phyloP scores from a whole-genome alignment of 768 basidiomycete species.

The Chalciporus sphaerocephalus region DNA sequence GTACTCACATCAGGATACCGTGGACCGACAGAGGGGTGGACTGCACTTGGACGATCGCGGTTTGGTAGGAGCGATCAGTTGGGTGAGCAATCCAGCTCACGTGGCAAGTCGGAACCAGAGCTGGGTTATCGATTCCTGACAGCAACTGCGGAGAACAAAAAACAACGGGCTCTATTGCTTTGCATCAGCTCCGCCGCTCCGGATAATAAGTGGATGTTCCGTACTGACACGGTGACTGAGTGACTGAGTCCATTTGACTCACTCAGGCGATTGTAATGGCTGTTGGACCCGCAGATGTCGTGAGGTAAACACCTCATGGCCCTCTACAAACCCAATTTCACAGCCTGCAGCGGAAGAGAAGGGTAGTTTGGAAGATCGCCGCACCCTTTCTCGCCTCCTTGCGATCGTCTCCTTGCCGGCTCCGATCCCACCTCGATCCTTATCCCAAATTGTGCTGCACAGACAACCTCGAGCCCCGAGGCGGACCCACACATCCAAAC shows the following conservation, averaged over 20 bases:
- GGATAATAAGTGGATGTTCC: background rate
- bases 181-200: background rate
- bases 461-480: background rate
- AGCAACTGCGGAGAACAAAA: background rate
- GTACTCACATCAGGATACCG: background rate
- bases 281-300: background rate
- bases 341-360: no score
- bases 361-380: no score
- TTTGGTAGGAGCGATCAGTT: background rate
- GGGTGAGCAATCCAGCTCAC: slow-evolving; percentile 6
- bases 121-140: background rate
- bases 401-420: background rate
- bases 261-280: background rate
- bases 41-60: slow-evolving; percentile 2
- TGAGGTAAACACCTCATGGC: background rate
- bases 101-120: slow-evolving; percentile 4
- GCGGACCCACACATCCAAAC: background rate
- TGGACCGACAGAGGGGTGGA: background rate
- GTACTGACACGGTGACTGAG: background rate
- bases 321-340: background rate
- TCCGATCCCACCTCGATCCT: background rate
- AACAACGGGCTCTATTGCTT: background rate
- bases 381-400: background rate
- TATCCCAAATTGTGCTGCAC: background rate
- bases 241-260: no score